These are phyloP conservation scores for Paraphaeosphaeria sporulosa DNA, from an alignment of 2,329 filamentous ascomycete genomes.

Conservation along the genomic window DNA sequence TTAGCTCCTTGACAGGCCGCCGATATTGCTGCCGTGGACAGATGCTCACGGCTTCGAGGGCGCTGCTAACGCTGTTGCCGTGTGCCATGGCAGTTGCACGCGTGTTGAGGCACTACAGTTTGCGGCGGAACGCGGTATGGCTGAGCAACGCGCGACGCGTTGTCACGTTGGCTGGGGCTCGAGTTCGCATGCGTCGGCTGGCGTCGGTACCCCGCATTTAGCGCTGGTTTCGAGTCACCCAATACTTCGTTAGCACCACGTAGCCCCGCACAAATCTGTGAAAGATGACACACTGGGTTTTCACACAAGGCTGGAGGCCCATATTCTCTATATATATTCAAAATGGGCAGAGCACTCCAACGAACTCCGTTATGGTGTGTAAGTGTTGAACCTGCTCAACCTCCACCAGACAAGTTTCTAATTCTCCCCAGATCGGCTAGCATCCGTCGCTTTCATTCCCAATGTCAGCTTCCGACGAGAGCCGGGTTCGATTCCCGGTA, in stretches of 20 bases:
- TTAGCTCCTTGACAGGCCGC: slow-evolving; percentile 41
- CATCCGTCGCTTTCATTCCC: slow-evolving; percentile 34
- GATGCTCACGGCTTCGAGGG: slow-evolving; percentile 32
- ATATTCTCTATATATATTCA: too few species aligned
- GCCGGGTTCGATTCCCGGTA: slow-evolving; percentile 43
- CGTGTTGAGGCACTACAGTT: background rate
- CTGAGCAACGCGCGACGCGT: background rate
- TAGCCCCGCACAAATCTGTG: background rate
- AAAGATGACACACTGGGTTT: background rate
- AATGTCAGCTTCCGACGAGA: slow-evolving; percentile 31
- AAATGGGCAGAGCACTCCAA: background rate
- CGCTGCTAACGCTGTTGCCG: slow-evolving; percentile 15
- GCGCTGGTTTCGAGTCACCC: background rate
- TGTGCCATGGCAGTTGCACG: background rate
- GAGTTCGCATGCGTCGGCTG: background rate
- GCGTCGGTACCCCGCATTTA: background rate
- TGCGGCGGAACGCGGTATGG: background rate
- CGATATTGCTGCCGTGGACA: slow-evolving; percentile 36
- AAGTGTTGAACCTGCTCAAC: too few species aligned
- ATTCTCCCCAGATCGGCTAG: slow-evolving; percentile 25
- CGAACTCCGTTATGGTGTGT: slow-evolving; percentile 9
- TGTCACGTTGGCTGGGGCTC: slow-evolving; percentile 7
- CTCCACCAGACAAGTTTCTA: too few species aligned
- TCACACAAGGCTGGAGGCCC: too few species aligned
- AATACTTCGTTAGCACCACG: background rate